phyloP scores from a whole-genome alignment of 2,329 filamentous ascomycete genomes.

The Gnomoniopsis smithogilvyi region DNA sequence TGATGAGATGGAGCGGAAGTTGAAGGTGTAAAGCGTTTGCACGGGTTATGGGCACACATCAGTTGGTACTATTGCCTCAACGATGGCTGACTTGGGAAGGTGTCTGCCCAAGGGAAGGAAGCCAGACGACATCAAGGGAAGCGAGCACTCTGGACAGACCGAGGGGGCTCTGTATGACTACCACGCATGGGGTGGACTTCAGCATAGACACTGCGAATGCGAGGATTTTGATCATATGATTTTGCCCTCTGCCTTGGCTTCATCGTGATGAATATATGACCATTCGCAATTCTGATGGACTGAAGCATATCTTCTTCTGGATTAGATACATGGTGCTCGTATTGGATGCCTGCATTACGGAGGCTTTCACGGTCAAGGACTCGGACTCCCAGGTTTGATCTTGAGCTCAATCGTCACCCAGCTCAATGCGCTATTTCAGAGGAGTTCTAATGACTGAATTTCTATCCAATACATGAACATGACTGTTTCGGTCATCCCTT shows the following conservation, averaged over 20 bases:
- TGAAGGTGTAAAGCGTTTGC: slow-evolving; percentile 62
- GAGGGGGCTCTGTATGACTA: slow-evolving; percentile 7
- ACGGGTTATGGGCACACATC: too few species aligned
- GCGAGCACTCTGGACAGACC: background rate
- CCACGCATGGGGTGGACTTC: slow-evolving; percentile 2
- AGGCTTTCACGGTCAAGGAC: too few species aligned
- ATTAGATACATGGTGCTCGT: background rate
- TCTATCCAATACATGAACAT: slow-evolving; percentile 18
- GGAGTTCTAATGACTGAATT: slow-evolving; percentile 15
- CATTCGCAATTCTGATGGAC: background rate
- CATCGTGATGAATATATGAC: background rate
- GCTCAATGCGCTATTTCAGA: too few species aligned
- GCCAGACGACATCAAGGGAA: background rate
- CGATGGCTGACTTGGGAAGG: background rate
- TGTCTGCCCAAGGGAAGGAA: too few species aligned
- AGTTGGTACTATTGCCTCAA: background rate
- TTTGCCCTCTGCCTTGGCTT: background rate
- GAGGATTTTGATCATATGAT: background rate
- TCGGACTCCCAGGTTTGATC: background rate
- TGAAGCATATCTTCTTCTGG: background rate
- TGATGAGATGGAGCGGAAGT: slow-evolving; percentile 89
- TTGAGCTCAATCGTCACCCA: background rate
- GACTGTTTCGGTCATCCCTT: slow-evolving; percentile 12
- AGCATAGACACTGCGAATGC: slow-evolving; percentile 8
- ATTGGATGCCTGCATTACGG: too few species aligned